Base-by-base conservation (phyloP, 495 filamentous ascomycete species). In the Cladorrhinum samala region DNA sequence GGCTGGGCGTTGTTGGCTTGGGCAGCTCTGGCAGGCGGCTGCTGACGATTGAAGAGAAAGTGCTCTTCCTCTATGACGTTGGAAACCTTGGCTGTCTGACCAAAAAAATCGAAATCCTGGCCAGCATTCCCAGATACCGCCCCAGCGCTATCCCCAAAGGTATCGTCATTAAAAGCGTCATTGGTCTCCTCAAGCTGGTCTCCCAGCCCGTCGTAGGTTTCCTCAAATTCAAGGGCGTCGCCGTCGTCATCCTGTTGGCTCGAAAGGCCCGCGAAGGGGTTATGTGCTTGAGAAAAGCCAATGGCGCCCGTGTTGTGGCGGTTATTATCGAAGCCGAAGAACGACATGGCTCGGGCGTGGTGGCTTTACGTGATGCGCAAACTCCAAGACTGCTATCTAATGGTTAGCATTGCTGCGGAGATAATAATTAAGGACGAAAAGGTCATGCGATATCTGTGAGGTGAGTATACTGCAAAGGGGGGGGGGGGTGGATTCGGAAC, bases 81-180 rank as follows among this genome's bases (percentile, higher is more conserved):
- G 9, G 90, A 73, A 20, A 96, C 86, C 67, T 89, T 82, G 14
- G 91, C 90, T 16, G 94, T 97, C 54, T 83, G 85, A 1, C 90
- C 91, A 56, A 92, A 92, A 74, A 97, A 99, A 65, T 99, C 93
- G 65, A 96, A 99, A 68, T 99, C 94, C 63, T 87, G 92, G 62
- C 91, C 91, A 17, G 92, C 79, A 1, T 61, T 53, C 42, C 62
- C 70, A 4, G 54, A 39, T 1, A 58, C 49, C 9, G 64, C 55
- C 51, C 67, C 67, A 48, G 67, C 74, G 4, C 42, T 53, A 40
- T 66, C 72, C 52, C 93, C 93, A 61, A 99, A 99, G n/a, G 93
- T 99, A 66, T 95, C 94, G 61, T 96, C 89, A 69, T 99, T 99
- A 77, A 96, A 89, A 39, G 78, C 89, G 74, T 99, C 93, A 60